These are phyloP conservation scores for Corrigiola litoralis DNA, from an alignment of 179 eudicot genomes.

Conservation along the genomic window DNA sequence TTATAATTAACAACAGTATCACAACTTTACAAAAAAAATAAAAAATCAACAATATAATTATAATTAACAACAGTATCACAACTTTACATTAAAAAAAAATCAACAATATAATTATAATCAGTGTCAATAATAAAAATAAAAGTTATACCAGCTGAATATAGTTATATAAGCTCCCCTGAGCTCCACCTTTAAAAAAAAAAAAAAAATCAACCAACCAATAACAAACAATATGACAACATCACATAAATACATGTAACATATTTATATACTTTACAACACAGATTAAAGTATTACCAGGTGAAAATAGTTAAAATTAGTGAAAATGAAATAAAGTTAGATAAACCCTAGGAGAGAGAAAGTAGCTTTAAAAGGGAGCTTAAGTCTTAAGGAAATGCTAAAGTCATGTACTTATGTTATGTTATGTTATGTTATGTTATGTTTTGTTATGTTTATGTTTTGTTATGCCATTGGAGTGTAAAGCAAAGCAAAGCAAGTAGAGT, in stretches of 20 bases:
- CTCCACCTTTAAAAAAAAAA: too few relatives aligned
- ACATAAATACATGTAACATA: background rate
- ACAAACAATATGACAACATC: background rate
- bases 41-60: background rate
- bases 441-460: too few relatives aligned
- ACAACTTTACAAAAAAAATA: background rate
- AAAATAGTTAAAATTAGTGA: background rate
- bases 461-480: conserved; percentile 5
- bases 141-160: too few relatives aligned
- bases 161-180: too few relatives aligned
- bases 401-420: too few relatives aligned
- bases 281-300: background rate
- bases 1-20: background rate
- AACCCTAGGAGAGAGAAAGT: conserved; percentile 25
- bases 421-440: too few relatives aligned
- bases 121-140: background rate
- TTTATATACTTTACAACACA: too few relatives aligned
- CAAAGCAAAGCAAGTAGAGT: conserved; percentile 11
- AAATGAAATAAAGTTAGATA: background rate
- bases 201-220: background rate
- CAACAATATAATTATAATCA: background rate
- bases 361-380: background rate
- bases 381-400: background rate
- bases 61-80: background rate
- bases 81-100: background rate